These are phyloP conservation scores for Ophiognomonia clavigignenti-juglandacearum DNA, from an alignment of 2,329 filamentous ascomycete genomes.

Conservation along the genomic window DNA sequence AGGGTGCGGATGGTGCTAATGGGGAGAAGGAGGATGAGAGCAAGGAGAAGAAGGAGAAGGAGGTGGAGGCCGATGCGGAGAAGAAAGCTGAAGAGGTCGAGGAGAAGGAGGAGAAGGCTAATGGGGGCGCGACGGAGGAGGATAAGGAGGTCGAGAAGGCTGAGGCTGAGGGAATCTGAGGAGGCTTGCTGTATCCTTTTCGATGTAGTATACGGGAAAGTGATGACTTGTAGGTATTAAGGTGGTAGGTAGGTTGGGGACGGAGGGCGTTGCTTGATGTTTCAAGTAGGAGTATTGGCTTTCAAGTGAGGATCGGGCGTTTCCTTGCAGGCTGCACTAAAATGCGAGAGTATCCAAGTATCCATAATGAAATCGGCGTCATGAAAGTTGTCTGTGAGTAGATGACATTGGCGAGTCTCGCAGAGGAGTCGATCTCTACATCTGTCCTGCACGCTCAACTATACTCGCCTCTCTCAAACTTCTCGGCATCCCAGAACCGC, in stretches of 20 bases:
- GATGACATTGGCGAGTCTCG: too few relatives aligned
- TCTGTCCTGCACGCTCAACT: slow-evolving; percentile 12
- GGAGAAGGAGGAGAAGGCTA: background rate
- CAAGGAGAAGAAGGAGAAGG: slow-evolving; percentile 15
- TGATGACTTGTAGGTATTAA: too few relatives aligned
- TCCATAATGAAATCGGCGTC: too few relatives aligned
- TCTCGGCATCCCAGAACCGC: slow-evolving; percentile 75
- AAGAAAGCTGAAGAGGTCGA: background rate
- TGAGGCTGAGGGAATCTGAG: slow-evolving; percentile 23
- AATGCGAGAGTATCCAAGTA: too few relatives aligned
- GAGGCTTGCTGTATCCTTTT: background rate
- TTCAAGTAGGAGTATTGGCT: too few relatives aligned
- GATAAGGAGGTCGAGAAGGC: slow-evolving; percentile 40
- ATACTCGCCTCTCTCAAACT: slow-evolving; percentile 68
- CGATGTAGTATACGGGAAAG: background rate
- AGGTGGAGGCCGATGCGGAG: background rate
- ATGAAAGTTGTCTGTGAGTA: too few relatives aligned
- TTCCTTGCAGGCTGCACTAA: too few relatives aligned
- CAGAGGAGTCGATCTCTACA: too few relatives aligned
- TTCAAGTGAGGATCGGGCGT: too few relatives aligned
- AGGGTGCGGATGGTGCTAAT: slow-evolving; percentile 19
- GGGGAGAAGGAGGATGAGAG: slow-evolving; percentile 18
- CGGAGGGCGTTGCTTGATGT: too few relatives aligned
- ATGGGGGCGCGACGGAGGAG: slow-evolving; percentile 2
- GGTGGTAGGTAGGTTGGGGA: too few relatives aligned